Percentiles rank a stretch among this genome's conserved stretches.
phyloP scores from a whole-genome alignment of 2,329 filamentous ascomycete genomes.

The Talaromyces pinophilus region DNA sequence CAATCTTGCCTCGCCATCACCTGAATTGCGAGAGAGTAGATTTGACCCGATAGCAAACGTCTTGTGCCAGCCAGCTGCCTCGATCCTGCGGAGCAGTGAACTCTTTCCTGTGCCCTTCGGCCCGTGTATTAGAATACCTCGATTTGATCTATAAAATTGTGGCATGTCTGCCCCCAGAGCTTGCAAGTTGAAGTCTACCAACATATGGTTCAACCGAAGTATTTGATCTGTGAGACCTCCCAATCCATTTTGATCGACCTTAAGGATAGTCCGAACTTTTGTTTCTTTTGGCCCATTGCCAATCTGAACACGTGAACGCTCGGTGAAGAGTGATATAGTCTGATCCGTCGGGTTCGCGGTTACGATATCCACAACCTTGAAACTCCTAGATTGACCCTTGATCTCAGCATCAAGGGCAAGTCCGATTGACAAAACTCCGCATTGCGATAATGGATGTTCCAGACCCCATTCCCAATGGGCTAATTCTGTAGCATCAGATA shows the following conservation, averaged over 20 bases:
- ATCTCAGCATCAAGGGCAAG: constrained; percentile 67
- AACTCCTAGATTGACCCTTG: constrained; percentile 61
- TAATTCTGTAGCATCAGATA: constrained; percentile 39
- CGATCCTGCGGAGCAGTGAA: constrained; percentile 68
- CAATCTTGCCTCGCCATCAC: constrained; percentile 57
- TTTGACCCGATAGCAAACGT: constrained; percentile 55
- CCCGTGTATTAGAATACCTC: constrained; percentile 74
- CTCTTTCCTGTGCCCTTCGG: constrained; percentile 84
- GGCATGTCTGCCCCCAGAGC: constrained; percentile 39
- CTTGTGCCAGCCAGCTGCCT: constrained; percentile 68
- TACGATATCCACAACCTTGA: constrained; percentile 61
- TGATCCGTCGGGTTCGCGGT: constrained; percentile 40
- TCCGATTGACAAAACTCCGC: constrained; percentile 69
- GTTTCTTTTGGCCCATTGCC: constrained; percentile 28
- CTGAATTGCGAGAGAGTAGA: constrained; percentile 37
- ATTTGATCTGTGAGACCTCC: constrained; percentile 69
- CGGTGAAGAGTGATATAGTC: constrained; percentile 41
- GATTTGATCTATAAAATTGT: constrained; percentile 46
- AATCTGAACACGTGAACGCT: constrained; percentile 36
- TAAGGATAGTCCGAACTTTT: constrained; percentile 25
- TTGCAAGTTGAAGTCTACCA: constrained; percentile 56
- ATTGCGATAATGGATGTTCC: constrained; percentile 49
- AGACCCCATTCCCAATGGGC: constrained; percentile 53
- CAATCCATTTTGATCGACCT: constrained; percentile 54
- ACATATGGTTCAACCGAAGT: constrained; percentile 64